Base-by-base conservation (phyloP, 2,329 filamentous ascomycete genomes). In the Aspergillus candidus region DNA sequence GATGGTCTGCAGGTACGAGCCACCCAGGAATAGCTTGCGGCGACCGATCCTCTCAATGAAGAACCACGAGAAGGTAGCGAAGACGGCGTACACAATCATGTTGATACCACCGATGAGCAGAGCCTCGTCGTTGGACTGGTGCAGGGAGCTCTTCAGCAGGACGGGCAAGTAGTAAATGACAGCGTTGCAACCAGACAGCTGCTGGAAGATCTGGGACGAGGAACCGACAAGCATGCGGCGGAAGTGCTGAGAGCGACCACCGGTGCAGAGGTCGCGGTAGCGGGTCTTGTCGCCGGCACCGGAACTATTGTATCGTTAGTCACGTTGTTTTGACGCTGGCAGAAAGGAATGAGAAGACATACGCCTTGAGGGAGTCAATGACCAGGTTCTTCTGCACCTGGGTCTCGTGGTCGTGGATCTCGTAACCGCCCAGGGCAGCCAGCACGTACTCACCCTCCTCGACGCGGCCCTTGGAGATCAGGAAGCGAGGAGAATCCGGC, bases 341-440 rank as follows among this genome's bases (percentile, higher is more conserved):
- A 53, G 60, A 31, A 55, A 57, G 53, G 6, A 15, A 7, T 31
- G 3, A 12, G 11, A 12, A n/a, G 18, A 67, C 75, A 17, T 73
- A 76, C 35, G 77, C 77, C 33, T 74, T 72, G 49, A 86, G 80
- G 1, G 77, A 81, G 55, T 89, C 84, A n/a, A 80, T 66, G n/a
- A 86, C 82, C 1, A 84, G 79, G 41, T 82, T 77, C 54, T 77
- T 75, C 63, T 86, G 78, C 8, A 74, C 57, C 36, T 74, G 70
- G 3, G 80, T 81, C 56, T 83, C 75, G 7, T 72, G 66, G 50
- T 77, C 73, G 37, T 81, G 72, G 4, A 76, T 49, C 37, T 76
- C 54, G 17, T 61, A 59, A 10, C 72, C 72, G 37, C 65, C 66
- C 4, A 79, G 69, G 5, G 73, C 74, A 11, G 75, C 72, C 29